Base-by-base conservation (phyloP, 2,329 filamentous ascomycete species). In the Neofusicoccum kwambonambiense region DNA sequence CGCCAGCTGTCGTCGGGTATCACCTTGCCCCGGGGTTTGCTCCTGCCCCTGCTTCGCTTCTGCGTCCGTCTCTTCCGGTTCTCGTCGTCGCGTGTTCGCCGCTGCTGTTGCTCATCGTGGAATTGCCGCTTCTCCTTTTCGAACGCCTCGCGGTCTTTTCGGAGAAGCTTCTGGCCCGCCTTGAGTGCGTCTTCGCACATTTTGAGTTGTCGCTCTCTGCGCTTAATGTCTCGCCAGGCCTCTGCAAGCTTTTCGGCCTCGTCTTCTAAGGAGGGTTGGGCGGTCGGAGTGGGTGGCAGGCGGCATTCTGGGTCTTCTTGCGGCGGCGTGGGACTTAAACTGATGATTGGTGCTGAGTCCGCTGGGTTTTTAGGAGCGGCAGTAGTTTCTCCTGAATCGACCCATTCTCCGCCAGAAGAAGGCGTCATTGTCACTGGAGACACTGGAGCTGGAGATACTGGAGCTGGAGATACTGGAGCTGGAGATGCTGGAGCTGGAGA, bases 121-220 rank as follows among this genome's bases (percentile, higher is more conserved):
- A 47, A 34, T 2, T 22, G 49, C 4, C 39, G 31, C 41, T 37
- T 44, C 41, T 64, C 61, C 61, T 12, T 56, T 17, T 64, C 61
- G 39, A 64, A 45, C 27, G 22, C 50, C 8, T 45, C 61, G 12
- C 61, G 61, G 15, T 64, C 61, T 27, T 64, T 50, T 2, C 35
- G 41, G 8, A 64, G 61, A 15, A 41, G 61, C 35, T 45, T 44
- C 35, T 45, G 49, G 8, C 50, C 50, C 5, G 27, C 27, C 34
- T 35, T 45, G n/a, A 64, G 50, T 2, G 35, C 39, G n/a, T 64
- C 61, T 47, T 64, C 61, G 6, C 39, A 39, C 8, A n/a, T 34
- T 8, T 54, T 22, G 1, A 64, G 50, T 1, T 50, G 17, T 8
- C 41, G 41, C 34, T 64, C 61, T 31, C 39, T 44, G 37, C 27